These are phyloP conservation scores for Tricholoma sp. DNA, from an alignment of 768 basidiomycete genomes.

Conservation along the genomic window DNA sequence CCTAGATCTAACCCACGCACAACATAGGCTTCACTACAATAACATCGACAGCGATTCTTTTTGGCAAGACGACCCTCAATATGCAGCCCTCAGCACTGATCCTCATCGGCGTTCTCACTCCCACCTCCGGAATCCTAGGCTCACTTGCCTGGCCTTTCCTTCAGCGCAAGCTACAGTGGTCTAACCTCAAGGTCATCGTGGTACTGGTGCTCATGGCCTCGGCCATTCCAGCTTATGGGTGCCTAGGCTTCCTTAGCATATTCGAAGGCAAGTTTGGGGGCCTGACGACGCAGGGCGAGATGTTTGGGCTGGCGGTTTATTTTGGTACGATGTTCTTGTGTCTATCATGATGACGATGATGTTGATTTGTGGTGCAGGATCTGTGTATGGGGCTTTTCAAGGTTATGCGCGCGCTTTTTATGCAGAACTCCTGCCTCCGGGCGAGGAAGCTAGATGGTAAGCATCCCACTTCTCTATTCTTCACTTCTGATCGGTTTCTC, in stretches of 20 bases:
- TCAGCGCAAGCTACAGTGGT: slow-evolving; percentile 60
- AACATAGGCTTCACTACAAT: slow-evolving; percentile 84
- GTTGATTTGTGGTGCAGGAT: slow-evolving; percentile 30
- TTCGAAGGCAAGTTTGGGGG: slow-evolving; percentile 62
- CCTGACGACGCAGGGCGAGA: slow-evolving; percentile 74
- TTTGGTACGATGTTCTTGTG: slow-evolving; percentile 52
- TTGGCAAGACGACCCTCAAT: slow-evolving; percentile 82
- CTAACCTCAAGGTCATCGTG: slow-evolving; percentile 64
- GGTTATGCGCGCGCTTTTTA: slow-evolving; percentile 85
- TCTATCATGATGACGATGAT: background rate
- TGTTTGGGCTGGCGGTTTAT: slow-evolving; percentile 78
- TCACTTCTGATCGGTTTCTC: background rate
- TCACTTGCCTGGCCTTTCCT: slow-evolving; percentile 77
- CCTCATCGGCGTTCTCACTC: slow-evolving; percentile 75
- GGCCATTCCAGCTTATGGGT: slow-evolving; percentile 74
- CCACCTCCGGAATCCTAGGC: slow-evolving; percentile 73
- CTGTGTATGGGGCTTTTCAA: slow-evolving; percentile 88
- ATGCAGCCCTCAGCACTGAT: slow-evolving; percentile 78
- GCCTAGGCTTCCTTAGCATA: slow-evolving; percentile 66
- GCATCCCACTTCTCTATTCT: slow-evolving; percentile 7
- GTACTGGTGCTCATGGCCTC: slow-evolving; percentile 63
- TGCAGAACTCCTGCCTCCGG: slow-evolving; percentile 79
- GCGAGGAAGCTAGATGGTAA: slow-evolving; percentile 88
- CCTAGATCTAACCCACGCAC: background rate
- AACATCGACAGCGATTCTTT: slow-evolving; percentile 87